Conservation (phyloP, 2,329 filamentous ascomycete species). For the Talaromyces rugulosus region DNA sequence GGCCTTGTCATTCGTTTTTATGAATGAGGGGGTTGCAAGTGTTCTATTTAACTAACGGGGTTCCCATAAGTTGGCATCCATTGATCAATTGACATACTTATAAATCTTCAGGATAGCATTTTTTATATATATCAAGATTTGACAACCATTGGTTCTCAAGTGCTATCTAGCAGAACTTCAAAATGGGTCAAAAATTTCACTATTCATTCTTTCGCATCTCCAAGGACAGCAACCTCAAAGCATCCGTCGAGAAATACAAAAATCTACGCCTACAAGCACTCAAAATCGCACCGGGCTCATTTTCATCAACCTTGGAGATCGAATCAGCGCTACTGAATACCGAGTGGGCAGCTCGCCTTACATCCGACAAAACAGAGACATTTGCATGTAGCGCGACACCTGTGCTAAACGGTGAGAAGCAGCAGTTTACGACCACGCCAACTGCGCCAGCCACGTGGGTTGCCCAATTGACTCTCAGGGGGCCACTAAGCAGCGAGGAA, state of each 20-base stretch:
- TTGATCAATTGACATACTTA: neutral
- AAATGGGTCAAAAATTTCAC: neutral
- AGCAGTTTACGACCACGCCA: no score
- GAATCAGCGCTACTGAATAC: conserved; percentile 22
- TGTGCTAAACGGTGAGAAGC: conserved; percentile 11
- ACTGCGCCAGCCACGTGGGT: conserved; percentile 21
- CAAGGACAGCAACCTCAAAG: conserved; percentile 4
- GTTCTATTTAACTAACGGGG: neutral
- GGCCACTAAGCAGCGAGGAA: conserved; percentile 19
- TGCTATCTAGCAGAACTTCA: neutral
- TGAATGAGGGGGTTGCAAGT: neutral
- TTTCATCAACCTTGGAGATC: conserved; percentile 27
- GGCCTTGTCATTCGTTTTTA: neutral
- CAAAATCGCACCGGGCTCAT: conserved; percentile 22
- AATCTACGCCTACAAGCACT: conserved; percentile 26
- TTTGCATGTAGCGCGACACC: conserved; percentile 24
- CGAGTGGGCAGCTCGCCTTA: conserved; percentile 24
- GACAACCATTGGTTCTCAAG: no score
- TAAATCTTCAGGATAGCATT: no score
- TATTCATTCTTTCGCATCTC: conserved; percentile 10
- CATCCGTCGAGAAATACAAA: conserved; percentile 13
- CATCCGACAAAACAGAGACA: conserved; percentile 18
- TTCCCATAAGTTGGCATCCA: no score
- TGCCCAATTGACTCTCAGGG: conserved; percentile 27
- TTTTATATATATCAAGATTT: no score